A percentile compares a stretch with the other conserved stretches of the same genome.
Evolutionary conservation across 768 basidiomycete species (phyloP).

Genomic region (Phlegmacium glaucopus): DNA sequence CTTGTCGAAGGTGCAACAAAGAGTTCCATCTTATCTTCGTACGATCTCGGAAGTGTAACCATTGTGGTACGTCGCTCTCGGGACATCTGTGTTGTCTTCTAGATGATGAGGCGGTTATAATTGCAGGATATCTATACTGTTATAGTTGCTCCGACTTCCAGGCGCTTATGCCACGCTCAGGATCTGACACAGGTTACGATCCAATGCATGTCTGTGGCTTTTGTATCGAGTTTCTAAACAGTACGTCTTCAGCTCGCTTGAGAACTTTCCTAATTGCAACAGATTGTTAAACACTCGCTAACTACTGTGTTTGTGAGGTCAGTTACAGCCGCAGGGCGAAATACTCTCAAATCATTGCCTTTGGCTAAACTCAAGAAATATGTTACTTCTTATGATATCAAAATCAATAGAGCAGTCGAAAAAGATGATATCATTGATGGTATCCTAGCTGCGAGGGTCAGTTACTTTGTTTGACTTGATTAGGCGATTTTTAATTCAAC

Average conservation of each 20-base stretch:
- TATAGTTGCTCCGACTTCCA: constrained; percentile 72
- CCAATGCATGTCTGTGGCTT: constrained; percentile 63
- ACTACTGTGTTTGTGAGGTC: neutral
- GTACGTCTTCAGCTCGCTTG: constrained; percentile 31
- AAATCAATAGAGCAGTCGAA: constrained; percentile 59
- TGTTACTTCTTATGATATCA: constrained; percentile 65
- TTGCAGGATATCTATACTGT: constrained; percentile 68
- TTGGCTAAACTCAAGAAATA: constrained; percentile 67
- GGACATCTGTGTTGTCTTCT: neutral
- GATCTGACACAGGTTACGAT: constrained; percentile 58
- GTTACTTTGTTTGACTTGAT: constrained; percentile 14
- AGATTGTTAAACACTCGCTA: neutral
- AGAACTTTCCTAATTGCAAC: neutral
- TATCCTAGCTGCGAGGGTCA: constrained; percentile 51
- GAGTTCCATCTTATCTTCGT: constrained; percentile 69
- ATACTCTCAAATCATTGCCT: constrained; percentile 51
- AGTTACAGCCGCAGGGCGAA: constrained; percentile 71
- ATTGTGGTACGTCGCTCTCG: constrained; percentile 55
- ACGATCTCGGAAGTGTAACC: constrained; percentile 64
- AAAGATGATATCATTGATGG: constrained; percentile 77
- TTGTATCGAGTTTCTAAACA: constrained; percentile 67
- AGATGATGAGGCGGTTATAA: neutral
- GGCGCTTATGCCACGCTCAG: constrained; percentile 69
- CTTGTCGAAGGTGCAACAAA: constrained; percentile 70
- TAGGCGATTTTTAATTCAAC: neutral